Percentiles rank a stretch among this genome's conserved stretches.
Evolutionary conservation across 2,329 filamentous ascomycete species (phyloP).

Genomic region (Dothidotthia symphoricarpi): DNA sequence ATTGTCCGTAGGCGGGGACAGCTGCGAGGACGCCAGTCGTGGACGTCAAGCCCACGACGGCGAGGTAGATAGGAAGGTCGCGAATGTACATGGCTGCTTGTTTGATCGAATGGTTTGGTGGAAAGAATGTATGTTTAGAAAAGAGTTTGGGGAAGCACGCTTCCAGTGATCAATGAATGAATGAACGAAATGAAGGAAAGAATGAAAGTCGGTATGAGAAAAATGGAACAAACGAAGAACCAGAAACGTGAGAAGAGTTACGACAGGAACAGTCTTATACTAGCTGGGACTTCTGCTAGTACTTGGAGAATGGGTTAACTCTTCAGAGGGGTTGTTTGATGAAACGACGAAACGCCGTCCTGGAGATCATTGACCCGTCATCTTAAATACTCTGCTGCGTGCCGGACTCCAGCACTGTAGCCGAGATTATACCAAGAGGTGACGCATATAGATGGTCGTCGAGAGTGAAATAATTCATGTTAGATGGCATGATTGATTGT

Average conservation of each 20-base stretch:
- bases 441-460: no score
- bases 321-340: conserved; percentile 14
- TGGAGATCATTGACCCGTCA: conserved; percentile 22
- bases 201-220: neutral
- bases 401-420: no score
- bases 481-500: no score
- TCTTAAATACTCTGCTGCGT: neutral
- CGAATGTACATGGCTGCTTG: conserved; percentile 31
- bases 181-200: conserved; percentile 9
- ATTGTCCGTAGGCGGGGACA: conserved; percentile 44
- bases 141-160: conserved; percentile 25
- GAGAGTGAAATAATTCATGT: no score
- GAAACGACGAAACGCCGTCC: conserved; percentile 21
- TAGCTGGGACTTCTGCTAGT: conserved; percentile 3
- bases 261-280: conserved; percentile 7
- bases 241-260: conserved; percentile 1
- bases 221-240: no score
- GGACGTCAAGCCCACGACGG: conserved; percentile 27
- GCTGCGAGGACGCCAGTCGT: conserved; percentile 31
- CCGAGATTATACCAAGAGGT: no score
- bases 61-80: conserved; percentile 24
- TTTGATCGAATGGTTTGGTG: conserved; percentile 14
- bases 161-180: conserved; percentile 12
- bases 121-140: conserved; percentile 12
- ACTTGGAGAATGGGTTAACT: conserved; percentile 7